A percentile compares a stretch with the other conserved stretches of the same genome.
Conservation (phyloP, 2,329 filamentous ascomycete genomes). For the Sclerotinia glacialis region DNA sequence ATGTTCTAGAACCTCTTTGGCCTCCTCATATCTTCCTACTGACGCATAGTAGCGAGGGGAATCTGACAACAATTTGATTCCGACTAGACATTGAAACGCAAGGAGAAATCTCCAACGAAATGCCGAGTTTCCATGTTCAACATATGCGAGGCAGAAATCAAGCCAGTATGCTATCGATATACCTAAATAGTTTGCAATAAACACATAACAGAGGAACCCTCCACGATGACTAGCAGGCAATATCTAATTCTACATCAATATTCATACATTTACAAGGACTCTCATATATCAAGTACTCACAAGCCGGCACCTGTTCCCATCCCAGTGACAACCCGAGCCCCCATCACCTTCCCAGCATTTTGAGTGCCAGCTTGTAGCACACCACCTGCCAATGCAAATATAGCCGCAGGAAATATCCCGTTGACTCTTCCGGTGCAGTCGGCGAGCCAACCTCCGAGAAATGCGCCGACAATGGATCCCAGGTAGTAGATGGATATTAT, state of each 20-base stretch:
- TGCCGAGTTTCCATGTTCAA: constrained; percentile 27
- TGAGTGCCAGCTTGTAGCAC: constrained; percentile 31
- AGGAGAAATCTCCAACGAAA: constrained; percentile 39
- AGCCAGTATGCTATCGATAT: constrained; percentile 39
- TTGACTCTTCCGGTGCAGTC: constrained; percentile 53
- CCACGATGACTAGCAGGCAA: constrained; percentile 36
- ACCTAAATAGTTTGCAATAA: constrained; percentile 37
- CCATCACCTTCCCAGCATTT: constrained; percentile 38
- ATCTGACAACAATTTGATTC: constrained; percentile 46
- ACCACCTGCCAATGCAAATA: constrained; percentile 35
- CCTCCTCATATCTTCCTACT: constrained; percentile 23
- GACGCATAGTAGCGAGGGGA: constrained; percentile 39
- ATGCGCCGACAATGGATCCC: constrained; percentile 36
- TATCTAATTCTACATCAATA: constrained; percentile 14
- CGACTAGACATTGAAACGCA: constrained; percentile 39
- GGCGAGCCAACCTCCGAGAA: constrained; percentile 47
- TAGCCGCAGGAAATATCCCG: constrained; percentile 47
- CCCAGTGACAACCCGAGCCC: constrained; percentile 38
- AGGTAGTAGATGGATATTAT: constrained; percentile 34
- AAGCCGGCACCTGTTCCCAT: constrained; percentile 38
- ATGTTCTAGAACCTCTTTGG: constrained; percentile 25
- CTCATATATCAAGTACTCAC: neutral
- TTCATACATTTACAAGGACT: neutral
- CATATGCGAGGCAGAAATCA: constrained; percentile 43
- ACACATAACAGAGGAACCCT: constrained; percentile 36